Evolutionary conservation across 768 basidiomycete species (phyloP).

Genomic region (Clavaria fumosa): DNA sequence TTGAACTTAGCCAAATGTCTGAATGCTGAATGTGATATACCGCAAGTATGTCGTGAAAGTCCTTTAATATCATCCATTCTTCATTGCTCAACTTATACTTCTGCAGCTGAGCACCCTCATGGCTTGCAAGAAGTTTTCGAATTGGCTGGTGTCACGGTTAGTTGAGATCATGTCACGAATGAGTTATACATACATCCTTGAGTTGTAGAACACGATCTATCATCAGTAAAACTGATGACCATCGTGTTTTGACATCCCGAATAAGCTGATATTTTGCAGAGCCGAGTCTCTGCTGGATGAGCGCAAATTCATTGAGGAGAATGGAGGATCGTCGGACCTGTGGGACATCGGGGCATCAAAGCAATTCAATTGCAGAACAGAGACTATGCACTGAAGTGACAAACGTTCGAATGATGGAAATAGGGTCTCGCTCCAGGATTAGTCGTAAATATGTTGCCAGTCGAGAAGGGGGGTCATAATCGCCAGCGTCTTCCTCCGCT

Average conservation of each 20-base stretch:
- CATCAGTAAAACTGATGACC: slow-evolving; percentile 20
- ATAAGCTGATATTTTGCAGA: slow-evolving; percentile 12
- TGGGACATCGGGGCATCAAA: background rate
- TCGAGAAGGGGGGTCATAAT: slow-evolving; percentile 1
- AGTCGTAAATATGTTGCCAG: slow-evolving; percentile 4
- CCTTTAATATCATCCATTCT: slow-evolving; percentile 16
- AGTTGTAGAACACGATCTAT: slow-evolving; percentile 15
- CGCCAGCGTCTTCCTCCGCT: slow-evolving; percentile 1
- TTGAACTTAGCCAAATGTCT: background rate
- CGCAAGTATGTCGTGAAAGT: slow-evolving; percentile 13
- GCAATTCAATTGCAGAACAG: background rate
- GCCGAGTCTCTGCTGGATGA: slow-evolving; percentile 9
- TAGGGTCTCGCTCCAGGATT: slow-evolving; percentile 9
- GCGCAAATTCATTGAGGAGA: slow-evolving; percentile 12
- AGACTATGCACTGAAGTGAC: slow-evolving; percentile 12
- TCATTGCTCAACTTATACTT: slow-evolving; percentile 10
- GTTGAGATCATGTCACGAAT: slow-evolving; percentile 2
- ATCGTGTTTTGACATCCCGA: slow-evolving; percentile 16
- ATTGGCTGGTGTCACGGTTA: slow-evolving; percentile 12
- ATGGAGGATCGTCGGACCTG: slow-evolving; percentile 15
- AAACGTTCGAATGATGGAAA: slow-evolving; percentile 12
- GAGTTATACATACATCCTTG: slow-evolving; percentile 11
- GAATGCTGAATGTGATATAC: slow-evolving; percentile 9
- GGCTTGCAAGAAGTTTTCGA: slow-evolving; percentile 5
- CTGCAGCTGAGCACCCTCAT: slow-evolving; percentile 12